A percentile compares a stretch with the other conserved stretches of the same genome.
Conservation (phyloP, 805 yeast genomes). For the Saturnispora gosingensis region DNA sequence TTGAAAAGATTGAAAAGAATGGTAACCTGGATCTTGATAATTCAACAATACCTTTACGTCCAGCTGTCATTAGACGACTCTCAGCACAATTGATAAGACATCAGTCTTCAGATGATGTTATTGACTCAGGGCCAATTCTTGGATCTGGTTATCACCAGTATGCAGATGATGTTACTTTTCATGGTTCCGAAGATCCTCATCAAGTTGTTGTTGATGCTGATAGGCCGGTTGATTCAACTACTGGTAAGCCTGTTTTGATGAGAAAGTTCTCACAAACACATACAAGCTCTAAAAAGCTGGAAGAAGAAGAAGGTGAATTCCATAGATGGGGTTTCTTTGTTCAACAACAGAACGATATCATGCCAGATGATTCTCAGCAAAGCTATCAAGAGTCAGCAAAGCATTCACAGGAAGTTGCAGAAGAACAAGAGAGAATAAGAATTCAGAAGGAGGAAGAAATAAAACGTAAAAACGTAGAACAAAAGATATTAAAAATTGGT, state of each 20-base stretch:
- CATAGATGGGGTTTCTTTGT: conserved; percentile 80
- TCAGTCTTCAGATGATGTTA: conserved; percentile 39
- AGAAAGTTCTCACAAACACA: conserved; percentile 58
- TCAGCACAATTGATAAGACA: conserved; percentile 34
- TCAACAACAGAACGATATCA: conserved; percentile 42
- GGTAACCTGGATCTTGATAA: not conserved
- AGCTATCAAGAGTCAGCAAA: conserved; percentile 3
- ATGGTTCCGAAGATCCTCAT: conserved; percentile 39
- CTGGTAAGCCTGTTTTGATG: conserved; percentile 65
- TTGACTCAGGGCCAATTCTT: conserved; percentile 45
- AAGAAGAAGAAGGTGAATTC: conserved; percentile 86
- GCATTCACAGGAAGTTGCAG: not conserved
- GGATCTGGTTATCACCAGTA: conserved; percentile 29
- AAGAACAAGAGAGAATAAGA: conserved; percentile 6
- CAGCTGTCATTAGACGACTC: conserved; percentile 21
- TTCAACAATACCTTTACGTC: conserved; percentile 11
- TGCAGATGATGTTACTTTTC: conserved; percentile 4
- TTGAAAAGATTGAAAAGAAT: conserved; percentile 3
- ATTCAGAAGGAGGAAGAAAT: conserved; percentile 6
- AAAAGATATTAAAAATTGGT: conserved; percentile 20
- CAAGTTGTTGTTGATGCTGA: conserved; percentile 61
- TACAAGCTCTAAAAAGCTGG: conserved; percentile 63
- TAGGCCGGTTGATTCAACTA: conserved; percentile 53
- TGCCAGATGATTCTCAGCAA: conserved; percentile 20
- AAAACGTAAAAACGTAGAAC: conserved; percentile 9